A percentile compares a stretch with the other conserved stretches of the same genome.
phyloP scores from a whole-genome alignment of 192 early-diverging fungal genomes.

The Coemansia brasiliensis region DNA sequence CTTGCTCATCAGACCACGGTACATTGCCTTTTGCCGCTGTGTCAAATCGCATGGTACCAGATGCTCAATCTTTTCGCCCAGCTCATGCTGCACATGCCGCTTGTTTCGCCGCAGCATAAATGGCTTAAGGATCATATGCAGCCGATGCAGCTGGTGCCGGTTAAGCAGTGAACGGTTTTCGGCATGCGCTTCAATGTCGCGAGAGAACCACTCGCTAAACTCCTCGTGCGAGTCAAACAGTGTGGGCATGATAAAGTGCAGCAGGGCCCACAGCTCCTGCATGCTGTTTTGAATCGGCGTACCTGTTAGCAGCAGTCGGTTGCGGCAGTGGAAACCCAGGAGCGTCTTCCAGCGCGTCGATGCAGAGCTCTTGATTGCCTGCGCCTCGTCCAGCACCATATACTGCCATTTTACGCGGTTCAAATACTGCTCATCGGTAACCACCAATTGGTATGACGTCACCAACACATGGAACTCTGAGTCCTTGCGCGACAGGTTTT shows the following conservation, averaged over 20 bases:
- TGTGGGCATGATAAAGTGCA: slow-evolving; percentile 95
- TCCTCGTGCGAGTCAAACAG: slow-evolving; percentile 91
- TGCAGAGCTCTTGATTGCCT: slow-evolving; percentile 90
- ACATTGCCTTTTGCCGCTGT: slow-evolving; percentile 69
- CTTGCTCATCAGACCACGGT: slow-evolving; percentile 74
- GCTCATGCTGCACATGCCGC: slow-evolving; percentile 85
- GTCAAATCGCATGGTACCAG: slow-evolving; percentile 79
- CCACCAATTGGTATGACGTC: slow-evolving; percentile 84
- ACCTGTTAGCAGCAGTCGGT: slow-evolving; percentile 83
- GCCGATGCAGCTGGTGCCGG: slow-evolving; percentile 77
- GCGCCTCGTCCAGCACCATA: slow-evolving; percentile 93
- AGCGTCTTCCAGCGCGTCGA: slow-evolving; percentile 85
- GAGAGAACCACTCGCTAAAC: slow-evolving; percentile 93
- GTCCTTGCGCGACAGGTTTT: slow-evolving; percentile 70
- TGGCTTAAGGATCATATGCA: slow-evolving; percentile 93
- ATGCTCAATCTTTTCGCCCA: slow-evolving; percentile 89
- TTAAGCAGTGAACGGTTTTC: slow-evolving; percentile 81
- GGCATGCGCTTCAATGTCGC: slow-evolving; percentile 87
- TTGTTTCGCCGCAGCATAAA: slow-evolving; percentile 93
- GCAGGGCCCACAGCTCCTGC: slow-evolving; percentile 90
- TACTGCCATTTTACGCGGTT: slow-evolving; percentile 91
- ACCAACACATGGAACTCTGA: slow-evolving; percentile 87
- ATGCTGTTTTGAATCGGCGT: slow-evolving; percentile 94
- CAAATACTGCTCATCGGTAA: slow-evolving; percentile 80
- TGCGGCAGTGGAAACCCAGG: slow-evolving; percentile 81